phyloP scores from a whole-genome alignment of 2,329 filamentous ascomycete species.

The Fusarium agapanthi region DNA sequence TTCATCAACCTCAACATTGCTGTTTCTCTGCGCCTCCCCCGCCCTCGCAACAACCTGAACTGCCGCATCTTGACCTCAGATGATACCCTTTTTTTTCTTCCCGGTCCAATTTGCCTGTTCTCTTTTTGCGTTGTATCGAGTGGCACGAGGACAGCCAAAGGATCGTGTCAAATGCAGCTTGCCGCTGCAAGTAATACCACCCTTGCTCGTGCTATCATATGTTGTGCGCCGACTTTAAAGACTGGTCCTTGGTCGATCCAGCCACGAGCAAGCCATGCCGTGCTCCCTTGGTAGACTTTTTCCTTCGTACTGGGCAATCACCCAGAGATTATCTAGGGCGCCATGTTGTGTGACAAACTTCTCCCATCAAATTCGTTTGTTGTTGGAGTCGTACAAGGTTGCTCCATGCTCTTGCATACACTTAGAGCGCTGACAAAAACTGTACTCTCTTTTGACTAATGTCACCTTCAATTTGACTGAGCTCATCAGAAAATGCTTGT shows the following conservation, averaged over 20 bases:
- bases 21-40: slow-evolving; percentile 22
- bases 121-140: slow-evolving; percentile 29
- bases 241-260: background rate
- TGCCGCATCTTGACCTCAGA: slow-evolving; percentile 4
- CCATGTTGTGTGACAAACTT: background rate
- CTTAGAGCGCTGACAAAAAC: background rate
- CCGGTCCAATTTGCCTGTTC: slow-evolving; percentile 23
- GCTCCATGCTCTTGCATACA: background rate
- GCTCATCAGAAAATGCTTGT: background rate
- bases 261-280: slow-evolving; percentile 1
- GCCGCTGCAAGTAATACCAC: slow-evolving; percentile 39
- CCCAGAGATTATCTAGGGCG: background rate
- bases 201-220: slow-evolving; percentile 10
- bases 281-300: background rate
- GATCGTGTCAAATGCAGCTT: slow-evolving; percentile 36
- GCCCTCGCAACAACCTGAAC: background rate
- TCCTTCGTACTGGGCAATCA: slow-evolving; percentile 8
- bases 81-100: slow-evolving; percentile 18
- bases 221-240: background rate
- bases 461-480: background rate
- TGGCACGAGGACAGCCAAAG: slow-evolving; percentile 38
- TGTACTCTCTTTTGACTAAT: background rate
- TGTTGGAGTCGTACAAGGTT: background rate
- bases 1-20: slow-evolving; percentile 6
- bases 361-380: background rate